Percentiles rank a stretch among this genome's conserved stretches.
These are phyloP conservation scores for Mycena leptocephala DNA, from an alignment of 768 basidiomycete genomes.

Conservation along the genomic window DNA sequence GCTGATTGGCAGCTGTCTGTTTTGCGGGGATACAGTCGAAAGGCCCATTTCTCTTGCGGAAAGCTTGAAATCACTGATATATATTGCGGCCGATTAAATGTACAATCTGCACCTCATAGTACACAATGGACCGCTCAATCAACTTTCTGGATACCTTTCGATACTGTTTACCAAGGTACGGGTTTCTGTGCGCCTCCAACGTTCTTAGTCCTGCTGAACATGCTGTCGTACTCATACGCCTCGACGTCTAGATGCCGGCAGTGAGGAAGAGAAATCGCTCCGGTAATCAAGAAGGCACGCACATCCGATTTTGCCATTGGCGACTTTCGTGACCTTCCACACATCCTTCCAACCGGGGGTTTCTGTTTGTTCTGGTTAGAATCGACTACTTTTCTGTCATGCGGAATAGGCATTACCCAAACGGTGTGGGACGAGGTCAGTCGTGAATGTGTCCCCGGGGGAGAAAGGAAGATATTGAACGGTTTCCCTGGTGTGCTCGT, in stretches of 20 bases:
- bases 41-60: too few species aligned
- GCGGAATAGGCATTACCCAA: conserved; percentile 7
- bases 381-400: background rate
- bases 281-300: background rate
- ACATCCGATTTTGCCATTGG: conserved; percentile 19
- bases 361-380: background rate
- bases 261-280: background rate
- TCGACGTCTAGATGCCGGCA: conserved; percentile 17
- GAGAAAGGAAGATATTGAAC: conserved; percentile 18
- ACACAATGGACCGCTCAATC: background rate
- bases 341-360: conserved; percentile 21
- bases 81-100: too few species aligned
- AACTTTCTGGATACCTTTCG: background rate
- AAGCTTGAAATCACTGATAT: too few species aligned
- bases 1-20: too few species aligned
- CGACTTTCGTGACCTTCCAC: conserved; percentile 14
- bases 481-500: conserved; percentile 21
- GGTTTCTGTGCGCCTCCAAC: conserved; percentile 5
- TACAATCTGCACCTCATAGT: background rate
- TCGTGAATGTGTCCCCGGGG: conserved; percentile 15
- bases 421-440: conserved; percentile 4
- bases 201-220: conserved; percentile 11
- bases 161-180: background rate
- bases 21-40: too few species aligned
- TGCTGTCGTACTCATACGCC: conserved; percentile 15